Percentiles rank a stretch among this genome's conserved stretches.
Evolutionary conservation across 768 basidiomycete genomes (phyloP).

Genomic region (Amanita inopinata): DNA sequence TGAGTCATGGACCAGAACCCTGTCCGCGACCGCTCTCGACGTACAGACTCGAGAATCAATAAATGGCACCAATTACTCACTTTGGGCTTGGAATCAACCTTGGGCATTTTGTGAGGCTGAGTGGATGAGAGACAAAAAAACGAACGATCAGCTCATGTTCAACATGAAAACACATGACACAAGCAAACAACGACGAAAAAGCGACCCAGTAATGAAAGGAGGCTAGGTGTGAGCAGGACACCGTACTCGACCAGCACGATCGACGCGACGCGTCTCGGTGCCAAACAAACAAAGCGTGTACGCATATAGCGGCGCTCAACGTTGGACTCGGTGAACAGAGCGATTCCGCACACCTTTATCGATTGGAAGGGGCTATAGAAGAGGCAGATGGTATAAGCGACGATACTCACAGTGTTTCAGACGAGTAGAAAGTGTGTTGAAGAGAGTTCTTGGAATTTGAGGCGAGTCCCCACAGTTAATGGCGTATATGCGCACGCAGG

Average conservation of each 20-base stretch:
- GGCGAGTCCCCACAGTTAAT: conserved; percentile 4
- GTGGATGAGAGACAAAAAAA: conserved; percentile 5
- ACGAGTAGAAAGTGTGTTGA: conserved; percentile 7
- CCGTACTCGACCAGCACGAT: conserved; percentile 9
- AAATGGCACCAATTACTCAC: conserved; percentile 28
- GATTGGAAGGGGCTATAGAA: neutral
- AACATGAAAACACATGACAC: conserved; percentile 8
- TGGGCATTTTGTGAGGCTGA: conserved; percentile 54
- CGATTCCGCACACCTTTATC: conserved; percentile 1
- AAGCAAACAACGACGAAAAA: conserved; percentile 1
- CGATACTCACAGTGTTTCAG: conserved; percentile 8
- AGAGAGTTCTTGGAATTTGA: conserved; percentile 5
- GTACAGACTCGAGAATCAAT: conserved; percentile 13
- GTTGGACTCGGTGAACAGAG: conserved; percentile 4
- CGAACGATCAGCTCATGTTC: conserved; percentile 7
- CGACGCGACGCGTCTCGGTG: conserved; percentile 18
- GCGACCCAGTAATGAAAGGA: neutral
- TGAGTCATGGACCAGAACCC: neutral
- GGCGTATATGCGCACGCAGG: conserved; percentile 8
- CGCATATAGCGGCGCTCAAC: conserved; percentile 11
- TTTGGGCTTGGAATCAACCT: conserved; percentile 62
- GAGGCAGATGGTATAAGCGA: neutral
- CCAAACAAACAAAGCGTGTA: conserved; percentile 15
- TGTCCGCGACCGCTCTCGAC: neutral
- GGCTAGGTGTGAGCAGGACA: conserved; percentile 1